These are phyloP conservation scores for Gymnopilus junonius DNA, from an alignment of 768 basidiomycete genomes.

Conservation along the genomic window DNA sequence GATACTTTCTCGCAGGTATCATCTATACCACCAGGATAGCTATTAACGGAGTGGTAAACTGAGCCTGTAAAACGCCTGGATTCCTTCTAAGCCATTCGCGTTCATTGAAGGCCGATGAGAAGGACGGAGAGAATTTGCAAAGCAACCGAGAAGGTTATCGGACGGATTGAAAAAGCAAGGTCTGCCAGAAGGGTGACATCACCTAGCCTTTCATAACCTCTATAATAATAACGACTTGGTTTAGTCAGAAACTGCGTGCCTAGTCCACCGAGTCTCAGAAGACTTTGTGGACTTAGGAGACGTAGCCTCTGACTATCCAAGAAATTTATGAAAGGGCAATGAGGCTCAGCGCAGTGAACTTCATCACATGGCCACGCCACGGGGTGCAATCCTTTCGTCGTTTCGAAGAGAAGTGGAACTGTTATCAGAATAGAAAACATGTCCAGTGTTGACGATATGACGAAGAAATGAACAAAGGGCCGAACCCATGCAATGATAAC, in stretches of 20 bases:
- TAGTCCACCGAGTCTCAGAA: constrained; percentile 1
- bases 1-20: neutral
- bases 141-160: neutral
- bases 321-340: neutral
- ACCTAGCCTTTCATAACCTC: neutral
- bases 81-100: neutral
- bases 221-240: neutral
- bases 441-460: neutral
- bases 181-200: neutral
- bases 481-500: neutral
- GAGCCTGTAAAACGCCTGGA: neutral
- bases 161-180: neutral
- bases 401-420: neutral
- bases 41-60: neutral
- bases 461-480: neutral
- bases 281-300: neutral
- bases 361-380: constrained; percentile 1
- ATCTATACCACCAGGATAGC: neutral
- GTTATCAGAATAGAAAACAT: neutral
- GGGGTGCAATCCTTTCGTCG: neutral
- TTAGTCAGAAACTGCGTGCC: neutral
- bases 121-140: neutral
- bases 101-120: neutral
- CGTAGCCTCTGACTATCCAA: neutral
- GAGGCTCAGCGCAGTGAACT: constrained; percentile 1